Evolutionary conservation across 306 rosid species (phyloP).

Genomic region (Astragalus membranaceus): DNA sequence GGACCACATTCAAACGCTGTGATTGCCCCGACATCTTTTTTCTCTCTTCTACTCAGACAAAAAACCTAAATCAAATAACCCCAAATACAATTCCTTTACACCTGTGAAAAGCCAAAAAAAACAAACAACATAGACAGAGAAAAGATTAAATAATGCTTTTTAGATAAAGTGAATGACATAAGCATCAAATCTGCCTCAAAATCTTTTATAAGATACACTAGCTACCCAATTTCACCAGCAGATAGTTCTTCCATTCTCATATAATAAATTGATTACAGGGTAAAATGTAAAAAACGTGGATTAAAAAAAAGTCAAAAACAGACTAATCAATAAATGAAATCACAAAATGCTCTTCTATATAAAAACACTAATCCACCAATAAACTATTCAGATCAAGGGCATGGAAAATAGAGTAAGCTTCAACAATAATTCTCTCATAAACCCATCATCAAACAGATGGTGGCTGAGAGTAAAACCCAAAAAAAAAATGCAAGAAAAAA

Average conservation of each 20-base stretch:
- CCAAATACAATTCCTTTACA: not conserved
- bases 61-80: constrained; percentile 5
- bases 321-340: not conserved
- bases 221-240: not conserved
- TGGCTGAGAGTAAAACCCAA: not conserved
- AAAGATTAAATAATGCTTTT: constrained; percentile 3
- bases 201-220: constrained; percentile 11
- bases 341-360: not conserved
- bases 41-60: constrained; percentile 6
- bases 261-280: not conserved
- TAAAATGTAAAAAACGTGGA: not conserved
- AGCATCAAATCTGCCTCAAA: constrained; percentile 1
- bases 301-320: not conserved
- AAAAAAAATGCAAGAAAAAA: not conserved
- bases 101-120: constrained; percentile 17
- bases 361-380: not conserved
- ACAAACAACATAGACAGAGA: not conserved
- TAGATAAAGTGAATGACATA: not conserved
- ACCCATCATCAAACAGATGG: constrained; percentile 14
- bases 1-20: constrained; percentile 91
- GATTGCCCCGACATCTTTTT: constrained; percentile 69
- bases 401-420: not conserved
- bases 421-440: not conserved
- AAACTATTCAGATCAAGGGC: constrained; percentile 4
- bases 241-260: too few species aligned